A percentile compares a stretch with the other conserved stretches of the same genome.
These are phyloP conservation scores for Quercus lobata DNA, from an alignment of 331 rosid species.

Conservation along the genomic window DNA sequence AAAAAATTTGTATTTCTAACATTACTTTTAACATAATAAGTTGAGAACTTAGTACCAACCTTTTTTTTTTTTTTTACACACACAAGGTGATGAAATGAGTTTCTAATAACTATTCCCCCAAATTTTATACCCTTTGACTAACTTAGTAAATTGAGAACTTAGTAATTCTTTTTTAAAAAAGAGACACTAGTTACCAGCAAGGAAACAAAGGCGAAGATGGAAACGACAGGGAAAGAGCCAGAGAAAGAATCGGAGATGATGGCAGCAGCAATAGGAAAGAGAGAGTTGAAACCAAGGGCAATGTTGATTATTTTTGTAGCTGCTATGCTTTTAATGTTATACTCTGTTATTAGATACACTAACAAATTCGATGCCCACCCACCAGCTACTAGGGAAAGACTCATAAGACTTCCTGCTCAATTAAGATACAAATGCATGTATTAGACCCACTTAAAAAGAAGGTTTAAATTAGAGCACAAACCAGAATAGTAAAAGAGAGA, in stretches of 20 bases:
- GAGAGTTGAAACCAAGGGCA: conserved; percentile 23
- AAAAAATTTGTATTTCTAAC: too few species aligned
- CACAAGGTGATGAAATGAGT: too few species aligned
- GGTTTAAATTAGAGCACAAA: background rate
- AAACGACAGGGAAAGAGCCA: conserved; percentile 14
- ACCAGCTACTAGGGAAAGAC: conserved; percentile 22
- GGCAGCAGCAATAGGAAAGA: conserved; percentile 28
- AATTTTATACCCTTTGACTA: too few species aligned
- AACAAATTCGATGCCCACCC: conserved; percentile 27
- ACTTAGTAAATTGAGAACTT: too few species aligned
- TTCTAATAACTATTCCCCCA: too few species aligned
- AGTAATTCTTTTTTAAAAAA: too few species aligned
- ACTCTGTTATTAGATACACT: conserved; percentile 26
- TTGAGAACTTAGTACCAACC: too few species aligned
- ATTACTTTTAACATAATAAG: too few species aligned
- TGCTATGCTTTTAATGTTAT: conserved; percentile 20
- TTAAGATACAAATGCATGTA: background rate
- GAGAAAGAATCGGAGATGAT: conserved; percentile 27
- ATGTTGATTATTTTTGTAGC: conserved; percentile 25
- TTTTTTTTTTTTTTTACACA: too few species aligned
- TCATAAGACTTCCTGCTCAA: conserved; percentile 13
- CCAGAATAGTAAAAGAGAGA: background rate
- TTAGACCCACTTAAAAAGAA: background rate
- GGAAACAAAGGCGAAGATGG: conserved; percentile 20
- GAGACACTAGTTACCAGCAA: conserved; percentile 12